These are phyloP conservation scores for Russula compacta DNA, from an alignment of 768 basidiomycete genomes.

Conservation along the genomic window DNA sequence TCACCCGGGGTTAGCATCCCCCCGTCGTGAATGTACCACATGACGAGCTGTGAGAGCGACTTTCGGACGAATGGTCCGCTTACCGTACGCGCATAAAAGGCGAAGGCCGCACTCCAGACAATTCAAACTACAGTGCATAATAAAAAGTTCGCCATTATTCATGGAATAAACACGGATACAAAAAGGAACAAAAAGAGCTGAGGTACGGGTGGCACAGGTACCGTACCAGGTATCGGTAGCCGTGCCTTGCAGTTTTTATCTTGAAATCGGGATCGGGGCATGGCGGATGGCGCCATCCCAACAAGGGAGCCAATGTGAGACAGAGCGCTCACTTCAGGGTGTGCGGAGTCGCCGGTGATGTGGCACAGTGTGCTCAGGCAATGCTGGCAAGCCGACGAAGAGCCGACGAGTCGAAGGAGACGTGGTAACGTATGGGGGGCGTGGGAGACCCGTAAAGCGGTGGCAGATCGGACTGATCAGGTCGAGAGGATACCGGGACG, in stretches of 20 bases:
- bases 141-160: not conserved
- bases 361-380: not conserved
- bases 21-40: too few species aligned
- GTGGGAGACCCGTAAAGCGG: not conserved
- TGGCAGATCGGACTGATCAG: too few species aligned
- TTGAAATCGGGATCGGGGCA: not conserved
- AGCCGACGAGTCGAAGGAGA: constrained; percentile 1
- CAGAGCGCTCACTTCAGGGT: not conserved
- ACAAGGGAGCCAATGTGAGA: constrained; percentile 3
- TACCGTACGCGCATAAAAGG: not conserved
- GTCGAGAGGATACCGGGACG: not conserved
- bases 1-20: too few species aligned
- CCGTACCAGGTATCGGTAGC: not conserved
- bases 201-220: not conserved
- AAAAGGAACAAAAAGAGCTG: constrained; percentile 15
- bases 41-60: not conserved
- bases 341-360: not conserved
- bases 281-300: not conserved
- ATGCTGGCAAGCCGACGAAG: constrained; percentile 11
- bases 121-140: not conserved
- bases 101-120: not conserved
- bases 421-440: not conserved
- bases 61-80: not conserved
- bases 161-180: not conserved
- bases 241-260: constrained; percentile 5